Evolutionary conservation across 2,329 filamentous ascomycete genomes (phyloP).

Genomic region (Aspergillus amoenus): DNA sequence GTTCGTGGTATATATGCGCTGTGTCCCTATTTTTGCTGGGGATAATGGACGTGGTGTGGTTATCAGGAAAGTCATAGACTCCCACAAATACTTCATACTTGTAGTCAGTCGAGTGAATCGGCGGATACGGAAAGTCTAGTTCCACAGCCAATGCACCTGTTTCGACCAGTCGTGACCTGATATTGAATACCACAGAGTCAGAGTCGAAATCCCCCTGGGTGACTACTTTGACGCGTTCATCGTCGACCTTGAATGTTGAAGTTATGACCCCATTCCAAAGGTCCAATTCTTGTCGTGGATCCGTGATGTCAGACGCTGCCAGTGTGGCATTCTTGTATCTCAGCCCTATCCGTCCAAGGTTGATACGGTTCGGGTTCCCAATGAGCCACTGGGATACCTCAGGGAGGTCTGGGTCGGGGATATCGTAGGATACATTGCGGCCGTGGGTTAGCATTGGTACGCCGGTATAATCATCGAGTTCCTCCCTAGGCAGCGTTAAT

Average conservation of each 20-base stretch:
- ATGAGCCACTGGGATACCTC: constrained; percentile 17
- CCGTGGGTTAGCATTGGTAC: constrained; percentile 13
- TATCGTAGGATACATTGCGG: constrained; percentile 16
- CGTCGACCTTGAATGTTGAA: constrained; percentile 10
- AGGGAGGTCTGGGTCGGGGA: constrained; percentile 14
- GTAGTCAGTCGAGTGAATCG: constrained; percentile 15
- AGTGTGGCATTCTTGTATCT: constrained; percentile 6
- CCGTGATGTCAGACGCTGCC: not conserved
- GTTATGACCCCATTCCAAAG: constrained; percentile 16
- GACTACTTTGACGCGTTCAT: constrained; percentile 6
- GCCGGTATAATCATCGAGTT: constrained; percentile 11
- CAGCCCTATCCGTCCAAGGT: constrained; percentile 15
- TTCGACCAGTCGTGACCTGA: not conserved
- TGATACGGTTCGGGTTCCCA: constrained; percentile 17
- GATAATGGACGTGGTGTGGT: constrained; percentile 8
- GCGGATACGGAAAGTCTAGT: constrained; percentile 16
- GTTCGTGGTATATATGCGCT: constrained; percentile 10
- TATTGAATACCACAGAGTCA: constrained; percentile 6
- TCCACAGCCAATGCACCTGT: constrained; percentile 11
- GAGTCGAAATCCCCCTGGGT: constrained; percentile 15
- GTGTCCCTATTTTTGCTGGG: not conserved
- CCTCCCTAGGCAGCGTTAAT: not conserved
- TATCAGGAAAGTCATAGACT: constrained; percentile 10
- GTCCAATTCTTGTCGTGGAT: constrained; percentile 12
- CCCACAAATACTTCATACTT: constrained; percentile 19